Base-by-base conservation (phyloP, 805 yeast species). In the Yamadazyma paraphyllophila region DNA sequence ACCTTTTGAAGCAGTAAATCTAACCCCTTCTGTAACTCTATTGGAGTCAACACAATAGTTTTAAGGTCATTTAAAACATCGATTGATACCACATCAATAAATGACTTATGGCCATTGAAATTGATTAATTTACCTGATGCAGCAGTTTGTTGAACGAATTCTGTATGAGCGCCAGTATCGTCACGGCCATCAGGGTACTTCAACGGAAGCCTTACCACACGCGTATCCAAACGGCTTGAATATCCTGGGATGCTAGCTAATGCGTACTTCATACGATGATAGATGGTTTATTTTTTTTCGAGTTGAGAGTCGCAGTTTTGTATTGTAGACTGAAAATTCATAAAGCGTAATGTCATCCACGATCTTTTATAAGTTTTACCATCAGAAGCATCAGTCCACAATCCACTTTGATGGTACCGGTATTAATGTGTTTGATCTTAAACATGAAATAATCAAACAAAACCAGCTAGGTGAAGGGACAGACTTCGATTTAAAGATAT, bases 381-480 rank as follows among this genome's bases (percentile, higher is more conserved):
- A 96, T 12, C 97, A 91, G 62, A 84, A 82, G 58, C 82, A 79
- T 35, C 83, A 87, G 25, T 81, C 87, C 1, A 78, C 95, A 36
- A 80, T 94, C 24, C 77, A 83, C 39, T 94, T 94, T 60, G 99
- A 94, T 63, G 99, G 99, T 15, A 92, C 99, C 0, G 97, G 98
- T 25, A 81, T 94, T 35, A 88, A 96, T 1, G 96, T 91, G 1
- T 94, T 92, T 67, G 99, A 94, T 60, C 70, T 94, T 49, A 94
- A 94, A 66, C 82, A 92, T 50, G 98, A 94, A 55, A 89, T 94
- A 42, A 85, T 94, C 36, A 65, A 76, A 14, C 88, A 82, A 33
- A 92, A 91, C 64, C 86, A 82, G 55, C 72, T 94, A 12, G 89
- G 91, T 5, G 83, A 82, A 48, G 95, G 96, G 1, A 78, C 83